Base-by-base conservation (phyloP, 805 yeast species). In the Zygoascus biomembranicola region DNA sequence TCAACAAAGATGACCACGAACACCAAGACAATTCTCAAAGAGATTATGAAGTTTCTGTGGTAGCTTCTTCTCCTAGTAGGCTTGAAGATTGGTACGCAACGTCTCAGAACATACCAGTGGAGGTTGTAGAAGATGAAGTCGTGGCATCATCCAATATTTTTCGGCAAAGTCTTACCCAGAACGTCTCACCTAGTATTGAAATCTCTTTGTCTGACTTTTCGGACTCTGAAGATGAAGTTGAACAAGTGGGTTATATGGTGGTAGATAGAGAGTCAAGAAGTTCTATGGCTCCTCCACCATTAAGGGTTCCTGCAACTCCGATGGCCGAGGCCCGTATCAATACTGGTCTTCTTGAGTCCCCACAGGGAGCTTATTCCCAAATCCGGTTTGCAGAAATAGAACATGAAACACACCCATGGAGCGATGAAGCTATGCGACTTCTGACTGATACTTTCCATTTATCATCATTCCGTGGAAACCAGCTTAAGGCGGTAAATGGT, bases 401-500 rank as follows among this genome's bases (percentile, higher is more conserved):
- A 8, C 26, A 32, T 2, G 47, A 44, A 42, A 14, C 48, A 16
- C 66, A 66, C 55, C 73, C 76, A 2, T 92, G 95, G 85, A 77
- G 94, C 0, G 63, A 70, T 1, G 97, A 90, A 53, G 84, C 88
- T 0, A 74, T 77, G 61, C 66, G 68, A 1, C 78, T 80, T 10
- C 71, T 94, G 32, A 73, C 74, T 20, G 67, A 75, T 6, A 77
- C 75, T 3, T 94, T 94, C 70, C 78, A 81, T 32, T 68, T 94
- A 35, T 63, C 70, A 3, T 74, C 77, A 1, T 94, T 94, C 67
- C 76, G 99, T 53, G 78, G 82, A 5, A 87, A 92, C 66, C 99
- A 94, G 65, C 69, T 85, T 39, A 94, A 88, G 52, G 98, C 97
- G 0, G 79, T 94, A 5, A 81, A 84, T 61, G 84, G 95, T 1